These are phyloP conservation scores for Yamadazyma taylorii DNA, from an alignment of 1,139 yeast genomes.

Conservation along the genomic window DNA sequence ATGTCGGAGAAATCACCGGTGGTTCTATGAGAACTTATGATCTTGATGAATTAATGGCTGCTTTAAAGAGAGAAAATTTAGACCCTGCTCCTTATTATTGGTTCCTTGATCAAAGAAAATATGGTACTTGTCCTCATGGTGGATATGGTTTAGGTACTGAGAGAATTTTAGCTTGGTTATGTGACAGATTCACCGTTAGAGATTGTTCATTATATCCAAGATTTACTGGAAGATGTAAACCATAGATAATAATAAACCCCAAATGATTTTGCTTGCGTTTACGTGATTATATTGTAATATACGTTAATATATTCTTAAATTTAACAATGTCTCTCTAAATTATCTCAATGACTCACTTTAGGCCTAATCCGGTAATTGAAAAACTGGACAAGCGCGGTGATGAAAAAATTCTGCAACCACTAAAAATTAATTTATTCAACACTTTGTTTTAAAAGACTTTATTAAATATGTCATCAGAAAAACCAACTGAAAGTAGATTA, in stretches of 20 bases:
- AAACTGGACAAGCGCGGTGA: constrained; percentile 34
- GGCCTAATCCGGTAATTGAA: constrained; percentile 24
- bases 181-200: constrained; percentile 96
- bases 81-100: constrained; percentile 83
- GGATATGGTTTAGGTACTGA: constrained; percentile 99
- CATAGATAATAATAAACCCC: constrained; percentile 39
- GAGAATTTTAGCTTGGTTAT: constrained; percentile 96
- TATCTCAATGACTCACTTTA: constrained; percentile 7
- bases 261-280: background rate
- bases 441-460: too few relatives aligned
- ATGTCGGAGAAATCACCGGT: constrained; percentile 97
- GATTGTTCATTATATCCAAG: constrained; percentile 98
- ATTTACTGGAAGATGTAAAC: constrained; percentile 96
- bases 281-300: constrained; percentile 3
- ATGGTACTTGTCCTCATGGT: constrained; percentile 98
- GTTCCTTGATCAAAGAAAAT: constrained; percentile 93
- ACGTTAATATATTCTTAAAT: too few relatives aligned
- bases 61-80: constrained; percentile 89
- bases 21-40: constrained; percentile 97
- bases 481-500: constrained; percentile 61
- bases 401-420: too few relatives aligned
- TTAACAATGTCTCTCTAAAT: too few relatives aligned
- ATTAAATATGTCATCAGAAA: constrained; percentile 17
- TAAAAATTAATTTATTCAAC: too few relatives aligned
- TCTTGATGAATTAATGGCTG: constrained; percentile 79